A percentile compares a stretch with the other conserved stretches of the same genome.
Evolutionary conservation across 306 rosid species (phyloP).

Genomic region (Cicer yamashitae): DNA sequence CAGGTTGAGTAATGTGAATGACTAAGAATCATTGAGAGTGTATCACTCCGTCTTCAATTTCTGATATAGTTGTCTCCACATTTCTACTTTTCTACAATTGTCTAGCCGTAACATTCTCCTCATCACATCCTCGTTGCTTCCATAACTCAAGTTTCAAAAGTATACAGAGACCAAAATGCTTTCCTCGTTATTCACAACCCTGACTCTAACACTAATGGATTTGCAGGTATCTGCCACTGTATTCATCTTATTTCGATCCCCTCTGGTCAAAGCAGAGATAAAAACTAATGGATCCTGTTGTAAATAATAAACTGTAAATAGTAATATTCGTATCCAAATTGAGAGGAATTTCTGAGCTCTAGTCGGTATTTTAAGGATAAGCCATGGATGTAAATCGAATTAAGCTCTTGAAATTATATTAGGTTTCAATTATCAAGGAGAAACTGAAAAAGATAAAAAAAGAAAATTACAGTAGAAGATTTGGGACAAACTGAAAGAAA

Average conservation of each 20-base stretch:
- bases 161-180: not conserved
- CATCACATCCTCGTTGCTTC: not conserved
- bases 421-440: not conserved
- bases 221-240: too few species aligned
- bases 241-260: conserved; percentile 13
- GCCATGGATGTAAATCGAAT: not conserved
- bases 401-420: conserved; percentile 1
- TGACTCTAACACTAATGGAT: not conserved
- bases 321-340: too few species aligned
- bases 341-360: not conserved
- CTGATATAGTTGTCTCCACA: not conserved
- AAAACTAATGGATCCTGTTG: not conserved
- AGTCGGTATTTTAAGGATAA: not conserved
- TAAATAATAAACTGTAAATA: too few species aligned
- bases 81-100: too few species aligned
- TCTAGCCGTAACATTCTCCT: conserved; percentile 13
- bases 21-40: not conserved
- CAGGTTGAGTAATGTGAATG: not conserved
- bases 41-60: not conserved
- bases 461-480: not conserved
- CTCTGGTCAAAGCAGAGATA: not conserved
- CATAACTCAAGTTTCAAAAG: not conserved
- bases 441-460: not conserved
- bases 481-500: conserved; percentile 2
- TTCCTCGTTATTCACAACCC: not conserved